Evolutionary conservation across 345 rosid genomes (phyloP).

Genomic region (Sisymbrium irio): DNA sequence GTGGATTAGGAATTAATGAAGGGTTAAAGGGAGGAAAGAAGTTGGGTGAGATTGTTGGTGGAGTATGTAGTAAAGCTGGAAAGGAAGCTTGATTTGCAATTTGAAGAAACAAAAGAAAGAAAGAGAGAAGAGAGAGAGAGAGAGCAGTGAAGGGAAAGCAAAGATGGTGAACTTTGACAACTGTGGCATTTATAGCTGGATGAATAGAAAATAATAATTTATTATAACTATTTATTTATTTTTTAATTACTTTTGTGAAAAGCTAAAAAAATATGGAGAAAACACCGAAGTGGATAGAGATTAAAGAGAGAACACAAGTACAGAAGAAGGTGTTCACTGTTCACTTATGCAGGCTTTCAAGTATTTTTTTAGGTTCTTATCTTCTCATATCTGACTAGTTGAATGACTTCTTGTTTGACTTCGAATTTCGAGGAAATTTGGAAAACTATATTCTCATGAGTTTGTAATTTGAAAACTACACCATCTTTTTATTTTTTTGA

Average conservation of each 20-base stretch:
- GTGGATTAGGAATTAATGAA: slow-evolving; percentile 7
- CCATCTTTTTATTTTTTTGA: no score
- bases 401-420: slow-evolving; percentile 18
- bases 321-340: background rate
- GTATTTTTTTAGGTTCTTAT: slow-evolving; percentile 7
- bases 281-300: slow-evolving; percentile 5
- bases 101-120: slow-evolving; percentile 56
- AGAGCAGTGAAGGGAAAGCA: slow-evolving; percentile 56
- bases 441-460: no score
- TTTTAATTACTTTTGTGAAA: no score
- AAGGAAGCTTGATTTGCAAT: slow-evolving; percentile 85
- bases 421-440: no score
- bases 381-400: slow-evolving; percentile 1
- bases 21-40: background rate
- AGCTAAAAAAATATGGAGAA: background rate
- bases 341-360: background rate
- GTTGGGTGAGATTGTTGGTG: slow-evolving; percentile 63
- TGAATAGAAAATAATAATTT: background rate
- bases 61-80: slow-evolving; percentile 54
- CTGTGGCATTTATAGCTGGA: slow-evolving; percentile 48
- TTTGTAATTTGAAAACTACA: no score
- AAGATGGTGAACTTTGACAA: slow-evolving; percentile 27
- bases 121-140: slow-evolving; percentile 10
- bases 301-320: background rate
- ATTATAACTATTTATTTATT: background rate